phyloP scores from a whole-genome alignment of 176 grass and related monocot species.

The Poa pratensis region DNA sequence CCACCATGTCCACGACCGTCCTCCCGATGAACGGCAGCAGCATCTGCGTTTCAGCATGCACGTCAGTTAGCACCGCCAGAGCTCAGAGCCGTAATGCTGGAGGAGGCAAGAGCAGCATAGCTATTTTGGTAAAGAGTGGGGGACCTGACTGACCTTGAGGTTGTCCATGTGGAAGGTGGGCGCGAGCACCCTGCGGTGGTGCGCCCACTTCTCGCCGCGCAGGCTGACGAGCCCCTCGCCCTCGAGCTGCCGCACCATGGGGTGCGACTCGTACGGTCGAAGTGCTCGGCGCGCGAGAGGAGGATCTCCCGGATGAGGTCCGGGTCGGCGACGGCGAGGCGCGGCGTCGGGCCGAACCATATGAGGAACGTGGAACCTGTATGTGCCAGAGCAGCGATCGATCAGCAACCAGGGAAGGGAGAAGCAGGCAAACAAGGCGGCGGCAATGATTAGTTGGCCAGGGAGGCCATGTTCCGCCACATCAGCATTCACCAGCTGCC shows the following conservation, averaged over 20 bases:
- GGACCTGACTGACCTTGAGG: constrained; percentile 66
- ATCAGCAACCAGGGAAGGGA: neutral
- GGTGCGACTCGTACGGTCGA: constrained; percentile 98
- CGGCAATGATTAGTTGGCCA: constrained; percentile 44
- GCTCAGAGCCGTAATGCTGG: neutral
- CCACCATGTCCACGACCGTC: constrained; percentile 82
- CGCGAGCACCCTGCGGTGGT: constrained; percentile 83
- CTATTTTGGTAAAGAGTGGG: neutral
- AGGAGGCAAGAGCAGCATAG: neutral
- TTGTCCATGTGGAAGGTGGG: constrained; percentile 96
- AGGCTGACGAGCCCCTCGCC: constrained; percentile 94
- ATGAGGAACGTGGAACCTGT: constrained; percentile 93
- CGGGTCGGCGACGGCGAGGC: constrained; percentile 84
- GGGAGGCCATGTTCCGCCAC: constrained; percentile 47
- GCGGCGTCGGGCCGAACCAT: constrained; percentile 90
- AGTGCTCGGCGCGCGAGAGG: constrained; percentile 73
- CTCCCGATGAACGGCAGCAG: constrained; percentile 78
- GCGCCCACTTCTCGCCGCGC: constrained; percentile 89
- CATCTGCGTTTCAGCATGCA: constrained; percentile 40
- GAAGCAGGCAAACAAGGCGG: neutral
- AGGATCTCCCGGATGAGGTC: constrained; percentile 95
- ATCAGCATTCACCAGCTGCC: constrained; percentile 51
- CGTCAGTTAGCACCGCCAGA: neutral
- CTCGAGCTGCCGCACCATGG: constrained; percentile 95
- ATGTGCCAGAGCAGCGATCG: neutral